Conservation (phyloP, 768 basidiomycete genomes). For the Astraeus odoratus region DNA sequence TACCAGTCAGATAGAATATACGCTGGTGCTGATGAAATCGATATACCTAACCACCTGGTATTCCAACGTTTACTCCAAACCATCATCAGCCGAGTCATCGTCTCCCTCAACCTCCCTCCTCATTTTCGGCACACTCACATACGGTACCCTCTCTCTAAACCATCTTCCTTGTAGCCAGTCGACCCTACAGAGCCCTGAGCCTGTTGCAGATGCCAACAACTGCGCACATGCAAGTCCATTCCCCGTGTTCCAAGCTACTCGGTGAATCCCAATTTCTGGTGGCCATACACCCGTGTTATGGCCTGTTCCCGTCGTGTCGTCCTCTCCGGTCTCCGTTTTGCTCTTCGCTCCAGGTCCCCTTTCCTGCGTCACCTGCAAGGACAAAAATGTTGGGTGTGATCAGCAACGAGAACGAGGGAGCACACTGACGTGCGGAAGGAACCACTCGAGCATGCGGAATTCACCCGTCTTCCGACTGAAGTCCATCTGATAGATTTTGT, state of each 20-base stretch:
- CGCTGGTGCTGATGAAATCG: no score
- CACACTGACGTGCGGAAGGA: slow-evolving; percentile 69
- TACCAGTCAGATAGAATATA: no score
- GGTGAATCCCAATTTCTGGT: slow-evolving; percentile 67
- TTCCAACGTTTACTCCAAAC: no score
- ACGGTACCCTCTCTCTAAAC: slow-evolving; percentile 59
- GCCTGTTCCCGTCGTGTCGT: slow-evolving; percentile 12
- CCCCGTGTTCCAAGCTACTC: slow-evolving; percentile 75
- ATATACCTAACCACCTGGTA: no score
- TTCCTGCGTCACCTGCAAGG: slow-evolving; percentile 41
- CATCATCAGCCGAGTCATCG: slow-evolving; percentile 29
- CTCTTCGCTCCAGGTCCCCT: slow-evolving; percentile 27
- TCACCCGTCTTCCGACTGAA: slow-evolving; percentile 69
- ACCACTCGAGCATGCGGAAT: slow-evolving; percentile 84
- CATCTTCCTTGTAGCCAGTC: slow-evolving; percentile 78
- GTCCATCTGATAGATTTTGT: slow-evolving; percentile 83
- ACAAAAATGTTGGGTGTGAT: not conserved
- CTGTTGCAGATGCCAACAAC: slow-evolving; percentile 73
- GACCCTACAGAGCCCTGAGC: slow-evolving; percentile 78
- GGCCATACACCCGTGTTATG: slow-evolving; percentile 69
- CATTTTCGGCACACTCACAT: slow-evolving; percentile 53
- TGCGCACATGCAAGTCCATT: slow-evolving; percentile 55
- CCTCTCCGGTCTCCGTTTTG: slow-evolving; percentile 25
- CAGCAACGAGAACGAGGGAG: slow-evolving; percentile 4
- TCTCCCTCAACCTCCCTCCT: slow-evolving; percentile 49